Evolutionary conservation across 495 filamentous ascomycete genomes (phyloP).

Genomic region (Penicillium paxilli): DNA sequence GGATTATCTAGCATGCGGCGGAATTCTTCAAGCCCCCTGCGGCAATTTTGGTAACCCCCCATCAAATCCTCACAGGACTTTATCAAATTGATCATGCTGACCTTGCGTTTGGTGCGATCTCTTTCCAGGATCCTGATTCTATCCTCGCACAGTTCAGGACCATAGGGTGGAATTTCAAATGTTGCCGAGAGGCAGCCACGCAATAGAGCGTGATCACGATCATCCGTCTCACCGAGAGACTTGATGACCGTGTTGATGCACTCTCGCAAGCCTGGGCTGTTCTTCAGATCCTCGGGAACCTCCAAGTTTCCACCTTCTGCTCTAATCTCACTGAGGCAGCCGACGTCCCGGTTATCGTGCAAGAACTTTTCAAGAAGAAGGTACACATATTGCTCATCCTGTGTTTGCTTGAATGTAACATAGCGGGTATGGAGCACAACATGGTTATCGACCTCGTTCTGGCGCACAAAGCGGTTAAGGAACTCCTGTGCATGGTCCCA

Average conservation of each 20-base stretch:
- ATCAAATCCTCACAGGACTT: too few species aligned
- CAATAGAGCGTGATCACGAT: slow-evolving; percentile 44
- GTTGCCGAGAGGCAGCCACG: slow-evolving; percentile 42
- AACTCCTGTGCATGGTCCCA: slow-evolving; percentile 52
- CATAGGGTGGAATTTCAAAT: background rate
- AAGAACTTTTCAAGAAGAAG: background rate
- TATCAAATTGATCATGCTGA: too few species aligned
- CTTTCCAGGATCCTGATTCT: background rate
- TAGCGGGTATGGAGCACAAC: slow-evolving; percentile 41
- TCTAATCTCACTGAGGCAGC: too few species aligned
- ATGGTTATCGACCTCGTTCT: slow-evolving; percentile 47
- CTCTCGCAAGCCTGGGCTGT: background rate
- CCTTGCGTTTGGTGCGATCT: too few species aligned
- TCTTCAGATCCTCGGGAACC: too few species aligned
- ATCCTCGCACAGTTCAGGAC: background rate
- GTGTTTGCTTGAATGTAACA: slow-evolving; percentile 34
- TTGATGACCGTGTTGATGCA: background rate
- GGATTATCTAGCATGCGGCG: too few species aligned
- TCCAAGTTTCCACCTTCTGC: too few species aligned
- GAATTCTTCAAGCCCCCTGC: too few species aligned
- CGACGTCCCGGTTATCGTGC: too few species aligned
- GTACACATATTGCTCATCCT: slow-evolving; percentile 47
- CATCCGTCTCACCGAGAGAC: background rate
- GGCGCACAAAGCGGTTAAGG: slow-evolving; percentile 52
- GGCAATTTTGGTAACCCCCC: too few species aligned